phyloP scores from a whole-genome alignment of 768 basidiomycete genomes.

The Boletus sp. region DNA sequence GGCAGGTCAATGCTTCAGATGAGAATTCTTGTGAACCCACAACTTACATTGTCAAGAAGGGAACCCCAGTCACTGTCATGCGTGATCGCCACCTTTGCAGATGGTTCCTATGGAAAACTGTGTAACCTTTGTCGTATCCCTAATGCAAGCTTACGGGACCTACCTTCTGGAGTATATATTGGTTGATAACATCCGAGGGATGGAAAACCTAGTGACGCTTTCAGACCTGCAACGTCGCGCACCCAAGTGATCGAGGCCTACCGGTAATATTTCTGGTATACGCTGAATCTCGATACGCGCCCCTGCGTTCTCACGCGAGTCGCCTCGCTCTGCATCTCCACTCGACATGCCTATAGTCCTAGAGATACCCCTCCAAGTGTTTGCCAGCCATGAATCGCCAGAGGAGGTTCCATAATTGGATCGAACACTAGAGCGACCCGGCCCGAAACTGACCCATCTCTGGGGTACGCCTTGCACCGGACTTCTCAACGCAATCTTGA shows the following conservation, averaged over 20 bases:
- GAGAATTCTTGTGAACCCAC: no score
- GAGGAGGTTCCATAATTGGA: neutral
- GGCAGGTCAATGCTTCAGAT: neutral
- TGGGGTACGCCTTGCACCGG: constrained; percentile 14
- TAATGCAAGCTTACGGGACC: neutral
- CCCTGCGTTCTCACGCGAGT: neutral
- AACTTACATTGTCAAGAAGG: constrained; percentile 16
- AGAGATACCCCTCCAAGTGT: constrained; percentile 16
- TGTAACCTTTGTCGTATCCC: neutral
- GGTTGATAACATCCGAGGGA: constrained; percentile 24
- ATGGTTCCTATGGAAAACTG: constrained; percentile 13
- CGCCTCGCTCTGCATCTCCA: neutral
- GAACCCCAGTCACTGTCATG: constrained; percentile 23
- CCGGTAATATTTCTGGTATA: constrained; percentile 19
- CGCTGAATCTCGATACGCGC: constrained; percentile 11
- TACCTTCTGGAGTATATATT: constrained; percentile 21
- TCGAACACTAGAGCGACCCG: neutral
- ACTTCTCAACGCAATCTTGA: constrained; percentile 27
- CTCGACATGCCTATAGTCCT: constrained; percentile 10
- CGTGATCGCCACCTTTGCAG: constrained; percentile 23
- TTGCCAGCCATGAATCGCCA: constrained; percentile 19
- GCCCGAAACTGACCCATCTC: constrained; percentile 13
- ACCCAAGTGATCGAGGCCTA: neutral
- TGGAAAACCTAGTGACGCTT: constrained; percentile 19
- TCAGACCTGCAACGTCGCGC: neutral